These are phyloP conservation scores for Globisporangium apiculatum DNA, from an alignment of 352 stramenopile genomes.

Conservation along the genomic window DNA sequence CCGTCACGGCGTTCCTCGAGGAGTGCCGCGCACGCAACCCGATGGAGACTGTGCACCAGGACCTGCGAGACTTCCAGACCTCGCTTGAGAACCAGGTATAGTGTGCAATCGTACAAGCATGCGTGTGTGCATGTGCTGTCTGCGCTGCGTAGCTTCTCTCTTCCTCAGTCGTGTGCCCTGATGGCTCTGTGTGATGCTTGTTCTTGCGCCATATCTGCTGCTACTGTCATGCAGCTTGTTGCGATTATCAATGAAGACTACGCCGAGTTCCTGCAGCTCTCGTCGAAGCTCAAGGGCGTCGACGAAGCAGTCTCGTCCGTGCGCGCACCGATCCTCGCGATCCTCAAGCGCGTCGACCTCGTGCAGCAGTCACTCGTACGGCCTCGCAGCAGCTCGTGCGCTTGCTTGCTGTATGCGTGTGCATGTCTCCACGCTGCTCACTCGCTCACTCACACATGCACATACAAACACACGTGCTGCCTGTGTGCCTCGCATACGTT, in stretches of 20 bases:
- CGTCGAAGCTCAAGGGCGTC: conserved; percentile 79
- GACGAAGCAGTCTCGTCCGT: conserved; percentile 81
- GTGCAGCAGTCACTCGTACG: conserved; percentile 56
- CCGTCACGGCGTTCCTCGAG: conserved; percentile 63
- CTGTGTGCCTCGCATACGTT: no score
- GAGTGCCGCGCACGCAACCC: conserved; percentile 61
- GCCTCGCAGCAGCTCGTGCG: neutral
- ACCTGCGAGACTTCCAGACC: conserved; percentile 80
- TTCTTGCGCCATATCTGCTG: neutral
- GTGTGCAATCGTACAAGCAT: neutral
- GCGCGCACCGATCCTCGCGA: conserved; percentile 53
- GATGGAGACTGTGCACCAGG: conserved; percentile 82
- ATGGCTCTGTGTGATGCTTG: neutral
- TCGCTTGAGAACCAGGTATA: conserved; percentile 78
- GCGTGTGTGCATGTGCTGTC: neutral
- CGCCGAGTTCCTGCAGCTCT: conserved; percentile 86
- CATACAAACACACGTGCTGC: neutral
- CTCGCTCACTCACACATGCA: neutral
- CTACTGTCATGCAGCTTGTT: conserved; percentile 35
- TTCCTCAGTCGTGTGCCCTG: neutral
- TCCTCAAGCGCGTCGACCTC: conserved; percentile 76
- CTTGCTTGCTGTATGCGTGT: neutral
- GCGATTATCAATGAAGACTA: conserved; percentile 89
- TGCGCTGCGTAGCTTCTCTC: neutral
- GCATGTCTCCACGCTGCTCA: neutral